Conservation (phyloP, 495 filamentous ascomycete species). For the Evernia prunastri region DNA sequence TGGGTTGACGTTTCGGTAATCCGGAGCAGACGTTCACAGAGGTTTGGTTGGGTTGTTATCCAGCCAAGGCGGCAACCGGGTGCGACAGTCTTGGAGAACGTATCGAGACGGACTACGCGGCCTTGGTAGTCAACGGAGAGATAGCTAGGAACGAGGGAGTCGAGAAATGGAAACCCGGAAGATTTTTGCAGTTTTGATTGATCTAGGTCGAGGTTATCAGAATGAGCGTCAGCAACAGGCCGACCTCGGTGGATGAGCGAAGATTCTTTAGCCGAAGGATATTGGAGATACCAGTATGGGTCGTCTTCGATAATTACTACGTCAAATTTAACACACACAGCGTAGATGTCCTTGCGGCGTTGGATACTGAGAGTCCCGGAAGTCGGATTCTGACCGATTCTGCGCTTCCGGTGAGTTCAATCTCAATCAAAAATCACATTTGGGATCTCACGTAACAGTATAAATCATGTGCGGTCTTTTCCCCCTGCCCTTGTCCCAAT, state of each 20-base stretch:
- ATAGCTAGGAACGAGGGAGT: constrained; percentile 74
- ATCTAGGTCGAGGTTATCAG: no score
- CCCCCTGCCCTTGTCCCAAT: constrained; percentile 70
- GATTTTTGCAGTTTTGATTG: constrained; percentile 38
- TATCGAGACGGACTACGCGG: constrained; percentile 79
- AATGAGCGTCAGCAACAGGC: background rate
- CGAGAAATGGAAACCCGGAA: constrained; percentile 70
- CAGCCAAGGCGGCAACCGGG: constrained; percentile 72
- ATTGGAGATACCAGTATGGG: constrained; percentile 95
- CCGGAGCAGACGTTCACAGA: constrained; percentile 65
- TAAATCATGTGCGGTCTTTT: constrained; percentile 80
- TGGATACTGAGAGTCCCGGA: constrained; percentile 62
- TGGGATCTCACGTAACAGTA: constrained; percentile 68
- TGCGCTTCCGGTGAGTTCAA: constrained; percentile 28
- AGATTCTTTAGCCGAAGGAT: constrained; percentile 47
- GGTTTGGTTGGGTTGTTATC: constrained; percentile 70
- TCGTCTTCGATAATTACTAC: constrained; percentile 92
- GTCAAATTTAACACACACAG: constrained; percentile 74
- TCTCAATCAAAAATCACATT: background rate
- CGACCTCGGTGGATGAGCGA: background rate
- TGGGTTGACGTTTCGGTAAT: constrained; percentile 72
- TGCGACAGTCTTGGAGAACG: constrained; percentile 75
- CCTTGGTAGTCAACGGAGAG: constrained; percentile 75
- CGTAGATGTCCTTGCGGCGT: constrained; percentile 72
- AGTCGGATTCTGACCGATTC: constrained; percentile 89